These are phyloP conservation scores for Cyamopsis tetragonoloba DNA, from an alignment of 306 rosid species.

Conservation along the genomic window DNA sequence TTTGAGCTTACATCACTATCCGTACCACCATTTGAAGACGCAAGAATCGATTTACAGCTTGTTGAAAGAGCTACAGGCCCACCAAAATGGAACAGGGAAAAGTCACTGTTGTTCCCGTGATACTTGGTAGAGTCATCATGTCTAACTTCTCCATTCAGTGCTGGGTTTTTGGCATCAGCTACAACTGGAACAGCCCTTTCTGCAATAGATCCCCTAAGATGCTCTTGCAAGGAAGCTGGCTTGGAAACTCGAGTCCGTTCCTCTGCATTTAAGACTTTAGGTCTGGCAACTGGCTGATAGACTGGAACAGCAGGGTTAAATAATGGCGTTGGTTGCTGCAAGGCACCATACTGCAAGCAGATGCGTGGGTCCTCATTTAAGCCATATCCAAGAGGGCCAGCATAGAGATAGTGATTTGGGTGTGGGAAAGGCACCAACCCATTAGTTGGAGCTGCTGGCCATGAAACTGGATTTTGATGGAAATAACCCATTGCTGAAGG, in stretches of 20 bases:
- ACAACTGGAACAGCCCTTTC: conserved; percentile 44
- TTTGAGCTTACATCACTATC: conserved; percentile 38
- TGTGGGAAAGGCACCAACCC: conserved; percentile 69
- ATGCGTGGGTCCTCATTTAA: conserved; percentile 66
- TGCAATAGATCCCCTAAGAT: conserved; percentile 35
- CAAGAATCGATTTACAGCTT: conserved; percentile 38
- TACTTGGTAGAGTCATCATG: conserved; percentile 47
- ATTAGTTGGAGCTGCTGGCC: conserved; percentile 68
- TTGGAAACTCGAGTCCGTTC: conserved; percentile 40
- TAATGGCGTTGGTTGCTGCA: conserved; percentile 70
- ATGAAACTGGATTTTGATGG: conserved; percentile 82
- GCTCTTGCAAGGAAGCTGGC: conserved; percentile 45
- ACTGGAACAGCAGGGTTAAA: conserved; percentile 65
- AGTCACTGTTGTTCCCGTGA: conserved; percentile 39
- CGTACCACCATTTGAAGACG: conserved; percentile 42
- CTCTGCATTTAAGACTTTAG: conserved; percentile 43
- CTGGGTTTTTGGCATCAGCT: conserved; percentile 35
- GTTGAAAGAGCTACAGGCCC: conserved; percentile 81
- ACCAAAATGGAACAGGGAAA: conserved; percentile 91
- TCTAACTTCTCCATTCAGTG: conserved; percentile 34
- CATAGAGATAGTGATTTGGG: conserved; percentile 65
- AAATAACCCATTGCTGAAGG: conserved; percentile 76
- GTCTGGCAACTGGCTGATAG: conserved; percentile 57
- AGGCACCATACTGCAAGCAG: conserved; percentile 77
- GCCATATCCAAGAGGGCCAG: conserved; percentile 80